phyloP scores from a whole-genome alignment of 2,329 filamentous ascomycete species.

The Aspergillus vadensis region DNA sequence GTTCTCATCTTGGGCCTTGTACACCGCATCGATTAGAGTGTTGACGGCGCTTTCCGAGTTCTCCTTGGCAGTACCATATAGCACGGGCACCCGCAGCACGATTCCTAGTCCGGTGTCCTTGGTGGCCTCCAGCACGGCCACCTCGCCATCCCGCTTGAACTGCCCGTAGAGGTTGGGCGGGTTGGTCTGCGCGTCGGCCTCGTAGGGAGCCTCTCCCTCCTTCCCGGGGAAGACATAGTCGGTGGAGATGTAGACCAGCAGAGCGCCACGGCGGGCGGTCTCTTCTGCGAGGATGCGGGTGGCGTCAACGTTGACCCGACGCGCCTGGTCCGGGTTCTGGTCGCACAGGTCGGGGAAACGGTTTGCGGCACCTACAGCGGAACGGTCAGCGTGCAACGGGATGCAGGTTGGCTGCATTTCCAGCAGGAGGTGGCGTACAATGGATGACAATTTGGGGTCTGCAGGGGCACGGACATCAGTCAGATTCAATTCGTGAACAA shows the following conservation, averaged over 20 bases:
- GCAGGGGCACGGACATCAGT: not conserved
- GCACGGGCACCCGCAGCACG: constrained; percentile 76
- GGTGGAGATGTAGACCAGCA: constrained; percentile 66
- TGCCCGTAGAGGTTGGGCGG: constrained; percentile 80
- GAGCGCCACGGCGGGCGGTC: constrained; percentile 57
- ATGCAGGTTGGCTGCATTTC: constrained; percentile 1
- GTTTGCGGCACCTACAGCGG: constrained; percentile 72
- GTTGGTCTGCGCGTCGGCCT: constrained; percentile 60
- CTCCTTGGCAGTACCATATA: constrained; percentile 77
- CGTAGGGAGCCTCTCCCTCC: constrained; percentile 84
- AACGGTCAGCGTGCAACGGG: constrained; percentile 14
- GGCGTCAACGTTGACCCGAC: constrained; percentile 72
- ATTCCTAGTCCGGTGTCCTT: constrained; percentile 60
- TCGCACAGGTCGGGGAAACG: constrained; percentile 85
- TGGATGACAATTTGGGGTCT: constrained; percentile 80
- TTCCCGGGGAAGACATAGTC: constrained; percentile 78
- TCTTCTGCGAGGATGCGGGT: constrained; percentile 66
- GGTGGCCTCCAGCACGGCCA: constrained; percentile 67
- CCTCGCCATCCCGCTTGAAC: constrained; percentile 71
- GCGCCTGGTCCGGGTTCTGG: constrained; percentile 73
- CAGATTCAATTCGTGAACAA: constrained; percentile 9
- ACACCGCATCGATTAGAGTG: constrained; percentile 72
- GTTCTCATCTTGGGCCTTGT: constrained; percentile 67
- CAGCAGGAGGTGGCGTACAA: constrained; percentile 58
- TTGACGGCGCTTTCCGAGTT: constrained; percentile 80